phyloP scores from a whole-genome alignment of 495 filamentous ascomycete genomes.

The Annulohypoxylon maeteangense region DNA sequence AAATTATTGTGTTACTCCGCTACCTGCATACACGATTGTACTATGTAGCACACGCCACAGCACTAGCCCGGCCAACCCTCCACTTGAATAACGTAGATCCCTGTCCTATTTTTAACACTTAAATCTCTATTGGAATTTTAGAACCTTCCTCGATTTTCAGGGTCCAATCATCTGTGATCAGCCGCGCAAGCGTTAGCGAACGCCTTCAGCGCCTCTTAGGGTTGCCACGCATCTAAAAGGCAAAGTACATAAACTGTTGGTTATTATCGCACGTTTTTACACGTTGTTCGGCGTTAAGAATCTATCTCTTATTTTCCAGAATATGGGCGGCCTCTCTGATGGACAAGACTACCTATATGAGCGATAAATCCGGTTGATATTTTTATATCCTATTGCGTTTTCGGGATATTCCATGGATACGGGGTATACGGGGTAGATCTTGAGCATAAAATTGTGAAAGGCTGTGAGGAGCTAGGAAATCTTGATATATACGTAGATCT shows the following conservation, averaged over 20 bases:
- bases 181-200: conserved; percentile 7
- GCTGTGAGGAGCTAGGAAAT: background rate
- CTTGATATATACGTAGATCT: conserved; percentile 3
- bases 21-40: conserved; percentile 25
- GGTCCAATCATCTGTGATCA: background rate
- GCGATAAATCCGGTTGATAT: background rate
- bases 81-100: background rate
- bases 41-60: conserved; percentile 4
- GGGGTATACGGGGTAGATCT: background rate
- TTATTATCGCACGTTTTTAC: background rate
- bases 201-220: background rate
- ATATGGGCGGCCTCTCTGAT: background rate
- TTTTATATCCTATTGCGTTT: background rate
- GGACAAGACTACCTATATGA: background rate
- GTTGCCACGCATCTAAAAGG: conserved; percentile 5
- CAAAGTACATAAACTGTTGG: background rate
- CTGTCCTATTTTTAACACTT: conserved; percentile 11
- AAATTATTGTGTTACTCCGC: background rate
- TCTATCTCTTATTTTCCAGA: background rate
- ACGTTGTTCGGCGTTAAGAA: background rate
- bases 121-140: background rate
- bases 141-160: background rate
- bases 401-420: background rate
- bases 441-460: background rate
- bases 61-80: background rate